Base-by-base conservation (phyloP, 2,329 filamentous ascomycete genomes). In the Cladosporium sp. region DNA sequence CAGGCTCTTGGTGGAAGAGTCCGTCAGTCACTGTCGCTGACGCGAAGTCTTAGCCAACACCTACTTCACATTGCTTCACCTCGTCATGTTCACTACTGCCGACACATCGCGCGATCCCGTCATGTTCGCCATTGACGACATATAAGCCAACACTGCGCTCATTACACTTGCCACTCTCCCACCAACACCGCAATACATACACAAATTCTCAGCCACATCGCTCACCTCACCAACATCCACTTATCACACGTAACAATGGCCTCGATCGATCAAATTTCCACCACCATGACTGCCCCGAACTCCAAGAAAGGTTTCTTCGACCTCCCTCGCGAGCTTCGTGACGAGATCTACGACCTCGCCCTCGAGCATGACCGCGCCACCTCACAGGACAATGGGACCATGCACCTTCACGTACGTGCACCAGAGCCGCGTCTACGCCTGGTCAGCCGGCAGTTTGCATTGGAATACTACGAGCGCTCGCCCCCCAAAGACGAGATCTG, bases 241-340 rank as follows among this genome's bases (percentile, higher is more conserved):
- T n/a, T 5, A 18, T 47, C 41, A 47, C 41, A 11, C 41, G 11
- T 8, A 12, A 24, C 41, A 47, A 47, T 47, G 41, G 3, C 41
- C 21, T 47, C 41, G n/a, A 3, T n/a, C 3, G 10, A 47, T 10
- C 8, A 47, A 8, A 11, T 10, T n/a, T 0, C 41, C 41, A 7
- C n/a, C 10, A 4, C n/a, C 10, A 11, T 3, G 41, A 12, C 41
- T 47, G n/a, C 2, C 41, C 2, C 41, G 10, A 21, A 4, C 10
- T 4, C 7, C 41, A 47, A 47, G 8, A 11, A 3, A 24, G 28
- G 32, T 2, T 65, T 67, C 51, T 68, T 67, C 64, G 32, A 26
- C 47, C 59, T 68, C 1, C 59, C 66, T 4, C 62, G 63, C 36
- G 67, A 70, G 36, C 54, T 70, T 15, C 65, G 65, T 47, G 66